A percentile compares a stretch with the other conserved stretches of the same genome.
Conservation (phyloP, 331 rosid genomes). For the Pyracantha coccinea region DNA sequence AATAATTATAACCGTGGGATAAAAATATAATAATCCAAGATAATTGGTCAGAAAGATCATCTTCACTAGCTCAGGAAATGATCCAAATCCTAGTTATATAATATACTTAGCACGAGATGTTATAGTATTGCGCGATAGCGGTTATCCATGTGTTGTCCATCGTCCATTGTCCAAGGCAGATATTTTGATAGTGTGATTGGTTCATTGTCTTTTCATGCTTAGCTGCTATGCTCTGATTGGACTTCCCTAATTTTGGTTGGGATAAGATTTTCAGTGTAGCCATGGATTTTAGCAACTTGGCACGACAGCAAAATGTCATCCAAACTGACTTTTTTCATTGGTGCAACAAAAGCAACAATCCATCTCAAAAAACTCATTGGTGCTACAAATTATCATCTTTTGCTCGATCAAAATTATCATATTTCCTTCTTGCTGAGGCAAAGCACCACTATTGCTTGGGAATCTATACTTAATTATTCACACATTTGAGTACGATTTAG, state of each 20-base stretch:
- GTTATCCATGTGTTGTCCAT: too few species aligned
- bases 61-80: too few species aligned
- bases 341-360: too few species aligned
- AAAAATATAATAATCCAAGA: too few species aligned
- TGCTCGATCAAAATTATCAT: not conserved
- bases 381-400: not conserved
- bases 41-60: too few species aligned
- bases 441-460: not conserved
- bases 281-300: slow-evolving; percentile 9
- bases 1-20: too few species aligned
- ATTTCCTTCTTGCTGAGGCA: not conserved
- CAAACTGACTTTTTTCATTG: not conserved
- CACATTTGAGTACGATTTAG: not conserved
- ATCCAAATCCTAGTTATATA: too few species aligned
- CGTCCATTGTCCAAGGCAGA: not conserved
- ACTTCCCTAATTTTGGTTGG: not conserved
- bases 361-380: too few species aligned
- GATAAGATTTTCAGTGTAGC: slow-evolving; percentile 9
- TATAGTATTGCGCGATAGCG: too few species aligned
- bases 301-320: slow-evolving; percentile 2
- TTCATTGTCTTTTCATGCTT: slow-evolving; percentile 23
- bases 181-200: not conserved
- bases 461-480: not conserved
- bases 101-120: too few species aligned
- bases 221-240: slow-evolving; percentile 19